These are phyloP conservation scores for Aeminium ludgeri DNA, from an alignment of 495 filamentous ascomycete species.

Conservation along the genomic window DNA sequence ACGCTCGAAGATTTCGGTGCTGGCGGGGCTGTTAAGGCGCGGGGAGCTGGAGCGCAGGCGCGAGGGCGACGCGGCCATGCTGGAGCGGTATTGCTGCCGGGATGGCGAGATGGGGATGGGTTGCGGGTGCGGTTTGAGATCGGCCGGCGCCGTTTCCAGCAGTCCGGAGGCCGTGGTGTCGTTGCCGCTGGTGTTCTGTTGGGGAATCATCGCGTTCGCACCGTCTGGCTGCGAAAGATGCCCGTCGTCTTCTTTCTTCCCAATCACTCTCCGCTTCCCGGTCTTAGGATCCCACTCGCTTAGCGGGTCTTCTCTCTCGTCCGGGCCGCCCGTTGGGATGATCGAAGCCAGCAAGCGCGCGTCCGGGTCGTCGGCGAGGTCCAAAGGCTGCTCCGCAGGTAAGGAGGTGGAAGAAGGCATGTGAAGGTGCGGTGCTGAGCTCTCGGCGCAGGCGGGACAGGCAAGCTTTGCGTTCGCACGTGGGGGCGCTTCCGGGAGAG, in stretches of 20 bases:
- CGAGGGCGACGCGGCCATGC: conserved; percentile 9
- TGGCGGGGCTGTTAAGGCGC: conserved; percentile 27
- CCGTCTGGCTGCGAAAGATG: neutral
- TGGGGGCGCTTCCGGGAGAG: no score
- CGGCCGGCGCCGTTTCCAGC: neutral
- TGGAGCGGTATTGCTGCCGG: conserved; percentile 3
- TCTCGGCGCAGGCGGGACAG: no score
- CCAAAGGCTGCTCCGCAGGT: no score
- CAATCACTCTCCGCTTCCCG: conserved; percentile 6
- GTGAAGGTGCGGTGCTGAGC: no score
- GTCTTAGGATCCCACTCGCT: conserved; percentile 3
- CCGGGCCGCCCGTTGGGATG: neutral
- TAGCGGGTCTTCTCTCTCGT: neutral
- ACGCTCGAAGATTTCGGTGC: conserved; percentile 84
- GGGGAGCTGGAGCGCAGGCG: conserved; percentile 27
- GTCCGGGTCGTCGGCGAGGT: no score
- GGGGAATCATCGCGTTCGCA: neutral
- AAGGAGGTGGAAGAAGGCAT: no score
- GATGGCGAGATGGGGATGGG: conserved; percentile 6
- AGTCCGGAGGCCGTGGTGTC: neutral
- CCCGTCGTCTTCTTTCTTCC: conserved; percentile 2
- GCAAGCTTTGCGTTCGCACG: no score
- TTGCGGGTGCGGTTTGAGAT: conserved; percentile 4
- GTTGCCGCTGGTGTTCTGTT: conserved; percentile 2
- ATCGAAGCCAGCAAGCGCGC: no score